These are phyloP conservation scores for Lentinula edodes DNA, from an alignment of 768 basidiomycete genomes.

Conservation along the genomic window DNA sequence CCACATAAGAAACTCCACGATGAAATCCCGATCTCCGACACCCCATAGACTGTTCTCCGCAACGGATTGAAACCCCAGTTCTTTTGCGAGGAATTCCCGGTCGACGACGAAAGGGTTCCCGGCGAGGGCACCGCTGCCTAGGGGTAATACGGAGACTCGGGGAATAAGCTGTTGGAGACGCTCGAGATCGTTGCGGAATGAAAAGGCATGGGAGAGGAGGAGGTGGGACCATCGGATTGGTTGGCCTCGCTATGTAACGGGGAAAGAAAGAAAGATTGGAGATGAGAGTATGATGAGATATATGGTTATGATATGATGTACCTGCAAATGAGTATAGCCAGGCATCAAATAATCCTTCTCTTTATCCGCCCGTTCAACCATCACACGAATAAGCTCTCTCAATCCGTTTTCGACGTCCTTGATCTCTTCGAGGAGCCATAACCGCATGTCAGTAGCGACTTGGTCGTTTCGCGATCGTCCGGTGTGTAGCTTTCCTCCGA, in stretches of 20 bases:
- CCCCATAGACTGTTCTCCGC: constrained; percentile 98
- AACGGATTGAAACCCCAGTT: constrained; percentile 83
- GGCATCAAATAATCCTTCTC: constrained; percentile 90
- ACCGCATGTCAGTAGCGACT: constrained; percentile 95
- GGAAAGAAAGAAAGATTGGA: too few species aligned
- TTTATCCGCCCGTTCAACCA: constrained; percentile 89
- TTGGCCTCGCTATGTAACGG: constrained; percentile 72
- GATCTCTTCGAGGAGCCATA: constrained; percentile 88
- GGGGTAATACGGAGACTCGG: constrained; percentile 87
- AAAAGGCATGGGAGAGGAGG: constrained; percentile 90
- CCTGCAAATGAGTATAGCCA: constrained; percentile 97
- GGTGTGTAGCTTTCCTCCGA: constrained; percentile 95
- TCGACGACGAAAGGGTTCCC: constrained; percentile 96
- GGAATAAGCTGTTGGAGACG: constrained; percentile 80
- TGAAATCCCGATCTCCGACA: constrained; percentile 94
- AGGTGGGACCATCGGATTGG: constrained; percentile 99
- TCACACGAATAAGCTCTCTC: constrained; percentile 76
- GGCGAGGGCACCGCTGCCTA: constrained; percentile 92
- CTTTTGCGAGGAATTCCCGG: constrained; percentile 84
- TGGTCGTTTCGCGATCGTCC: constrained; percentile 98
- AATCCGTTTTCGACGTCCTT: constrained; percentile 60
- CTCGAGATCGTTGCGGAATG: constrained; percentile 86
- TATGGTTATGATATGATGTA: constrained; percentile 18
- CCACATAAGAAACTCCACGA: constrained; percentile 98
- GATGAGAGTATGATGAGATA: too few species aligned